Percentiles rank a stretch among this genome's conserved stretches.
Evolutionary conservation across 805 yeast species (phyloP).

Genomic region (Nakazawaea siamensis): DNA sequence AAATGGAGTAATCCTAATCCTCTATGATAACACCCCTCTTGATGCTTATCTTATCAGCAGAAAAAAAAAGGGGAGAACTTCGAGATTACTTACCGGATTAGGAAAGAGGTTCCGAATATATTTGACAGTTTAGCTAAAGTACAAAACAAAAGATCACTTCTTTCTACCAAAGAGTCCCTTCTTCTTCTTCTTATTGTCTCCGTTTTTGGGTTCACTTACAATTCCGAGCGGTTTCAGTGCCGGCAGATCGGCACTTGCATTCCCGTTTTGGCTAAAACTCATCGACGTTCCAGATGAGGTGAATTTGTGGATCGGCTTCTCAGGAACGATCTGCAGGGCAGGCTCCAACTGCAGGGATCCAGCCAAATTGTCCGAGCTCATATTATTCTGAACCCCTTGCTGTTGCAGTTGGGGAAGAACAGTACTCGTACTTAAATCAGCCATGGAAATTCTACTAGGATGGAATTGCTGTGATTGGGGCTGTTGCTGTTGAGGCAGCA

Average conservation of each 20-base stretch:
- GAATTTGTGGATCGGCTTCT: background rate
- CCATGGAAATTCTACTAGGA: too few species aligned
- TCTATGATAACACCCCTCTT: too few species aligned
- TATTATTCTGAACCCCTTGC: background rate
- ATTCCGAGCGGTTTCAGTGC: conserved; percentile 9
- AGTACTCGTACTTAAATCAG: too few species aligned
- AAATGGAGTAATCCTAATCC: too few species aligned
- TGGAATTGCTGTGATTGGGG: too few species aligned
- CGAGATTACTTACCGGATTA: too few species aligned
- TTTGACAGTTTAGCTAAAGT: too few species aligned
- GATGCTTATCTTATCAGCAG: background rate
- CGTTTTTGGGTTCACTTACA: conserved; percentile 22
- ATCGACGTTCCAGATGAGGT: background rate
- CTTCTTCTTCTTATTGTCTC: conserved; percentile 45
- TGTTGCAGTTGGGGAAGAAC: background rate
- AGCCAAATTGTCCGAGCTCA: background rate
- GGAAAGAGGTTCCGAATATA: too few species aligned
- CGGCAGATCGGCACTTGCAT: background rate
- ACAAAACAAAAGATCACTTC: too few species aligned
- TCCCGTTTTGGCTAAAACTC: too few species aligned
- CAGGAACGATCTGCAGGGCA: conserved; percentile 23
- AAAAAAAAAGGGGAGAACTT: too few species aligned
- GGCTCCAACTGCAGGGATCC: conserved; percentile 12
- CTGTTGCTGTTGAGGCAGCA: conserved; percentile 5
- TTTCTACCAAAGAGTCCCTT: conserved; percentile 72